These are phyloP conservation scores for Boletellus sp. DNA, from an alignment of 1,284 basidiomycete species.

Conservation along the genomic window DNA sequence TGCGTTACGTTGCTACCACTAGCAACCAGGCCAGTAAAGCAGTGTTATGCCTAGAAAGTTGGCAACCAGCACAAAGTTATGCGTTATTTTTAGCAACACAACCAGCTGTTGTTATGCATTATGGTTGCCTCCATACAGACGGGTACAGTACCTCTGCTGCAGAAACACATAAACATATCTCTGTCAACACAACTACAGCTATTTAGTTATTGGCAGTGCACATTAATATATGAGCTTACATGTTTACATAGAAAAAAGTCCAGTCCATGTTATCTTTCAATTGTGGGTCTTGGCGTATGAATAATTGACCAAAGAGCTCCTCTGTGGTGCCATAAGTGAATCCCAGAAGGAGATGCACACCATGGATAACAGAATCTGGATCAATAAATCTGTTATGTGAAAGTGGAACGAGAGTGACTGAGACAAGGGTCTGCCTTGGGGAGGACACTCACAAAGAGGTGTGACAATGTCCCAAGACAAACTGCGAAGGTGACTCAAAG, in stretches of 20 bases:
- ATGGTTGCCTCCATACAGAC: too few species aligned
- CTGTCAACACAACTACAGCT: background rate
- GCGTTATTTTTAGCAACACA: too few species aligned
- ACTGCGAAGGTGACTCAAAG: too few species aligned
- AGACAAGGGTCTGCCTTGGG: too few species aligned
- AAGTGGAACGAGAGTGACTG: too few species aligned
- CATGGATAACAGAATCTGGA: conserved; percentile 20
- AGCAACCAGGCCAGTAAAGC: too few species aligned
- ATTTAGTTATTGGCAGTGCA: background rate
- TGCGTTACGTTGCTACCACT: too few species aligned
- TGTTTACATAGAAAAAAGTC: background rate
- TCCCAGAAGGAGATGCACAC: conserved; percentile 4
- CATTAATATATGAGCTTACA: background rate
- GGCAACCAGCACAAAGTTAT: too few species aligned
- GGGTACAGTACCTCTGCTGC: background rate
- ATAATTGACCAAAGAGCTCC: background rate
- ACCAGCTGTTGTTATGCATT: too few species aligned
- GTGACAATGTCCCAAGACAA: too few species aligned
- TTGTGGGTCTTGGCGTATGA: background rate
- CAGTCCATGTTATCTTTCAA: background rate
- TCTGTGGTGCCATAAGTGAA: background rate
- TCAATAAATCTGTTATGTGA: background rate
- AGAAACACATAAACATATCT: background rate
- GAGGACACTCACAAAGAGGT: too few species aligned
- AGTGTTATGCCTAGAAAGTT: too few species aligned